Conservation (phyloP, 1,139 yeast genomes). For the Pneumocystis canis region DNA sequence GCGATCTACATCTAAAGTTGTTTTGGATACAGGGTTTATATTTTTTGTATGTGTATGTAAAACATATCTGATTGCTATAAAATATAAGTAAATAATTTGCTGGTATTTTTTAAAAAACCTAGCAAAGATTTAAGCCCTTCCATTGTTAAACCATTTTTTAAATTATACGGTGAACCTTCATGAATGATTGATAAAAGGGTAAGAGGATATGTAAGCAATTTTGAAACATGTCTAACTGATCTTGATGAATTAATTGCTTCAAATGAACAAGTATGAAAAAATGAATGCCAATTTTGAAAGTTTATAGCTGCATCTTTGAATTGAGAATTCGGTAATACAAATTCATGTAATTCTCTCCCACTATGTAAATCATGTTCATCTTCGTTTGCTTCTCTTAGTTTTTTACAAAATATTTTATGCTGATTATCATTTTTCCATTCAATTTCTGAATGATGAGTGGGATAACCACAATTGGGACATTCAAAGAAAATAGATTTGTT, state of each 20-base stretch:
- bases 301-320: conserved; percentile 65
- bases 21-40: conserved; percentile 27
- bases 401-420: conserved; percentile 50
- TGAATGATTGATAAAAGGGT: conserved; percentile 77
- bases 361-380: conserved; percentile 90
- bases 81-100: neutral
- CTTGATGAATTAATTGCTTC: conserved; percentile 94
- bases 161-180: conserved; percentile 67
- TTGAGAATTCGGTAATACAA: conserved; percentile 65
- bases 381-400: conserved; percentile 70
- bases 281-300: conserved; percentile 80
- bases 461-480: conserved; percentile 89
- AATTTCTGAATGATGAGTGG: conserved; percentile 79
- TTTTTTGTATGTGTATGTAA: conserved; percentile 50
- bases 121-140: conserved; percentile 77
- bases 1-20: conserved; percentile 37
- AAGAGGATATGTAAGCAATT: conserved; percentile 82
- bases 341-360: conserved; percentile 88
- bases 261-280: conserved; percentile 81
- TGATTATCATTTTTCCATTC: conserved; percentile 75
- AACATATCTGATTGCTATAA: neutral
- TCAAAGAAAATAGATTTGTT: conserved; percentile 64
- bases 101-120: conserved; percentile 27
- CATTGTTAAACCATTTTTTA: conserved; percentile 62
- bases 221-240: conserved; percentile 88